These are phyloP conservation scores for Sclerotinia nivalis DNA, from an alignment of 2,329 filamentous ascomycete species.

Conservation along the genomic window DNA sequence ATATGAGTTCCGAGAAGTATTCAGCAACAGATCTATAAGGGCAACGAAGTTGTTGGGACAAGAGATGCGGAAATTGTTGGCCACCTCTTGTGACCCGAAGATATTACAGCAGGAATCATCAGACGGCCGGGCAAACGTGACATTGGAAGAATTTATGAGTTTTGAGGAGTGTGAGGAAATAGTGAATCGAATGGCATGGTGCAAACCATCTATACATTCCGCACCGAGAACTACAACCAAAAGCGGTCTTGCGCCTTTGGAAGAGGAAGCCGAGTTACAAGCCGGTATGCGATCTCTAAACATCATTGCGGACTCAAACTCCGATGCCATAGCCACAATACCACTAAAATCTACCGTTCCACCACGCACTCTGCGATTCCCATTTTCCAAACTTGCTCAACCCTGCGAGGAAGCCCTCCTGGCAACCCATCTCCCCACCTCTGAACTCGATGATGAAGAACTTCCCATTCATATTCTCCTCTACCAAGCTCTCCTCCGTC, in stretches of 20 bases:
- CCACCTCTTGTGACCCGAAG: constrained; percentile 45
- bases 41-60: constrained; percentile 72
- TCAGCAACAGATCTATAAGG: constrained; percentile 67
- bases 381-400: constrained; percentile 69
- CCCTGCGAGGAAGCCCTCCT: constrained; percentile 78
- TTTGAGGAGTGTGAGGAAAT: constrained; percentile 86
- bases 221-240: constrained; percentile 29
- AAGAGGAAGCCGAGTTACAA: constrained; percentile 57
- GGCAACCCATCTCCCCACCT: constrained; percentile 52
- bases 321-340: constrained; percentile 43
- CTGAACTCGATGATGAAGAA: constrained; percentile 82
- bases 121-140: constrained; percentile 23
- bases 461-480: constrained; percentile 74
- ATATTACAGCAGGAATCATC: constrained; percentile 32
- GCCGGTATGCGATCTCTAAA: constrained; percentile 34
- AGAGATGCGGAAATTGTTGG: constrained; percentile 66
- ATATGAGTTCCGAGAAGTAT: constrained; percentile 86
- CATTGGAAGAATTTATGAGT: constrained; percentile 46
- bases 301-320: constrained; percentile 28
- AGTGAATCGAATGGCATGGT: constrained; percentile 76
- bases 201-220: constrained; percentile 45
- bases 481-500: constrained; percentile 70
- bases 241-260: constrained; percentile 51
- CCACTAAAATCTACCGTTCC: constrained; percentile 48
- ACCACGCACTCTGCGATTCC: constrained; percentile 60